A percentile compares a stretch with the other conserved stretches of the same genome.
These are phyloP conservation scores for Solanum hybrid DNA, from an alignment of 305 asterid species.

Conservation along the genomic window DNA sequence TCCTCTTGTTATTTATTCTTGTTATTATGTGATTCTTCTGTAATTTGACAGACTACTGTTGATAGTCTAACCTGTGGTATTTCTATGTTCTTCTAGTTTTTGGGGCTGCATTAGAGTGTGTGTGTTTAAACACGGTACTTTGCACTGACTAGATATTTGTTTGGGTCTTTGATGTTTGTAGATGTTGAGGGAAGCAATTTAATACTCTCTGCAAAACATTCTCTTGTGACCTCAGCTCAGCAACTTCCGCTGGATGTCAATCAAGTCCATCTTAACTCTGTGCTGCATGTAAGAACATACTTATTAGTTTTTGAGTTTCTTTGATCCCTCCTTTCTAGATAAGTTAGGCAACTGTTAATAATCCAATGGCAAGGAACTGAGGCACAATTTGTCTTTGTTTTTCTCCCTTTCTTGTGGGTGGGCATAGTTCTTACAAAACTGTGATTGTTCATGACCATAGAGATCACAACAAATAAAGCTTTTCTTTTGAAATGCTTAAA, in stretches of 20 bases:
- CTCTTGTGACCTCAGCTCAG: slow-evolving; percentile 50
- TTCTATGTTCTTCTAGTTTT: background rate
- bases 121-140: background rate
- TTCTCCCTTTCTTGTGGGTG: background rate
- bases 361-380: background rate
- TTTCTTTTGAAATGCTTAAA: background rate
- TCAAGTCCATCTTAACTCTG: slow-evolving; percentile 55
- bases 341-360: background rate
- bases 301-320: slow-evolving; percentile 5
- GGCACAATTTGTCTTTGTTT: background rate
- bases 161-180: slow-evolving; percentile 23
- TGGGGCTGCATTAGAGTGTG: background rate
- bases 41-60: background rate
- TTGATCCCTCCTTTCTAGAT: background rate
- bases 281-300: slow-evolving; percentile 66
- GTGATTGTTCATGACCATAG: background rate
- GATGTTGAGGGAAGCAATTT: slow-evolving; percentile 75
- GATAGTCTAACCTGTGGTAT: background rate
- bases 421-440: background rate
- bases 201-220: slow-evolving; percentile 70
- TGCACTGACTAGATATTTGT: slow-evolving; percentile 1
- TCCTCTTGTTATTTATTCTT: background rate
- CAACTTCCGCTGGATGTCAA: slow-evolving; percentile 72
- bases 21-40: background rate
- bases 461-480: background rate